phyloP scores from a whole-genome alignment of 2,329 filamentous ascomycete species.

The Penicillium thymicola region DNA sequence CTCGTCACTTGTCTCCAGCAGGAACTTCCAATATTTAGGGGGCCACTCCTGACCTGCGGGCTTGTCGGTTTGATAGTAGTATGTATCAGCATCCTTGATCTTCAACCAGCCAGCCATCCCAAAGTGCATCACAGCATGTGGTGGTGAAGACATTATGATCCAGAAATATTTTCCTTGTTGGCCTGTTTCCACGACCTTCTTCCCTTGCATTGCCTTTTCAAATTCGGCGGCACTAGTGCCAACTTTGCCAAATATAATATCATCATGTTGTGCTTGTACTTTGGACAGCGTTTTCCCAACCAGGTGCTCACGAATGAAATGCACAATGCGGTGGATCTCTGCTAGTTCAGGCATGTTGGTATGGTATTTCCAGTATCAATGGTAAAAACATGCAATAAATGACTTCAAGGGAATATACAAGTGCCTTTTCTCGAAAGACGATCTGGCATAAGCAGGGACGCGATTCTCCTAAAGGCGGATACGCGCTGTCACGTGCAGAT shows the following conservation, averaged over 20 bases:
- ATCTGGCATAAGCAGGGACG: background rate
- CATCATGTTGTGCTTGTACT: constrained; percentile 72
- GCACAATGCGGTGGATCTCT: constrained; percentile 77
- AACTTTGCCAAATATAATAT: constrained; percentile 84
- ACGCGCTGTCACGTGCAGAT: constrained; percentile 6
- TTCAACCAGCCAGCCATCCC: constrained; percentile 82
- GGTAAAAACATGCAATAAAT: background rate
- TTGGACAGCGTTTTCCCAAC: constrained; percentile 74
- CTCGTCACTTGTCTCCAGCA: constrained; percentile 62
- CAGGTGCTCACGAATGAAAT: constrained; percentile 78
- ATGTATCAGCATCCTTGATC: constrained; percentile 72
- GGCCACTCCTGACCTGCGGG: constrained; percentile 69
- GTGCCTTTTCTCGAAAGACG: background rate
- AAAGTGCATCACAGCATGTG: constrained; percentile 86
- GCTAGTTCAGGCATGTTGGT: constrained; percentile 48
- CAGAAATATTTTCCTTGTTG: constrained; percentile 98
- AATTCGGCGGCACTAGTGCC: constrained; percentile 76
- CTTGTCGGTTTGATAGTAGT: constrained; percentile 70
- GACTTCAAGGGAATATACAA: constrained; percentile 4
- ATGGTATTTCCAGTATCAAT: background rate
- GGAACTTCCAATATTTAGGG: constrained; percentile 85
- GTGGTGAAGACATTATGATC: constrained; percentile 71
- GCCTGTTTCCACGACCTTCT: constrained; percentile 66
- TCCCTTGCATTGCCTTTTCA: constrained; percentile 68
- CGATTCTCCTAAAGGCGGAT: background rate